Conservation (phyloP, 805 yeast species). For the Saccharomycopsis lassenensis region DNA sequence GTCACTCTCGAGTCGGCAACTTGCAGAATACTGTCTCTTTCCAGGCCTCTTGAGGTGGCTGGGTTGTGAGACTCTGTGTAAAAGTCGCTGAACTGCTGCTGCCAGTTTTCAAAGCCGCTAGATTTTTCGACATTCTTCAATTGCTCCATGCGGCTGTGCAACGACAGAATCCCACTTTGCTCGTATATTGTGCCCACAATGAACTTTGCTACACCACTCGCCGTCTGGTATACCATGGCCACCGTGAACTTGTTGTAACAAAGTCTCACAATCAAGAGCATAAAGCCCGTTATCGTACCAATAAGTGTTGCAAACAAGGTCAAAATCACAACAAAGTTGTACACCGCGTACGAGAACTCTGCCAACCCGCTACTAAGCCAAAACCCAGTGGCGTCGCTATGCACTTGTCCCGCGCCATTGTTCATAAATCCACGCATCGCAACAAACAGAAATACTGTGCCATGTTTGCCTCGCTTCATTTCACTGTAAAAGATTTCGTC, state of each 20-base stretch:
- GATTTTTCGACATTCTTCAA: not conserved
- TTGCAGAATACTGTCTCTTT: not conserved
- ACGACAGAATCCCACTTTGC: not conserved
- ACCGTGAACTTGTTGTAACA: slow-evolving; percentile 2
- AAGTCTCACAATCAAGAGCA: slow-evolving; percentile 2
- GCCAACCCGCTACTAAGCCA: too few species aligned
- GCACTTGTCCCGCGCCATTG: not conserved
- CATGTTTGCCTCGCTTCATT: slow-evolving; percentile 3
- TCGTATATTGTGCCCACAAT: not conserved
- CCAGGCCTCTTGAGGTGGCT: too few species aligned
- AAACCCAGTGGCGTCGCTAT: not conserved
- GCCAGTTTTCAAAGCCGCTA: not conserved
- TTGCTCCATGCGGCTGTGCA: not conserved
- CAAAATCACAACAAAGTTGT: slow-evolving; percentile 8
- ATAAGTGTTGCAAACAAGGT: slow-evolving; percentile 2
- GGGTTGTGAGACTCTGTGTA: too few species aligned
- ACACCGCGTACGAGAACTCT: too few species aligned
- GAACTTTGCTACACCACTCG: not conserved
- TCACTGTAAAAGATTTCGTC: slow-evolving; percentile 1
- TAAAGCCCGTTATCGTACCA: slow-evolving; percentile 2
- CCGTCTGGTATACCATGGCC: not conserved
- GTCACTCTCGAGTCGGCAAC: not conserved
- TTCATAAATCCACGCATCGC: too few species aligned
- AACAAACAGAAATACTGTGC: not conserved
- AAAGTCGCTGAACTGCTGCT: too few species aligned